Evolutionary conservation across 2,329 filamentous ascomycete genomes (phyloP).

Genomic region (Trichophyton mentagrophytes): DNA sequence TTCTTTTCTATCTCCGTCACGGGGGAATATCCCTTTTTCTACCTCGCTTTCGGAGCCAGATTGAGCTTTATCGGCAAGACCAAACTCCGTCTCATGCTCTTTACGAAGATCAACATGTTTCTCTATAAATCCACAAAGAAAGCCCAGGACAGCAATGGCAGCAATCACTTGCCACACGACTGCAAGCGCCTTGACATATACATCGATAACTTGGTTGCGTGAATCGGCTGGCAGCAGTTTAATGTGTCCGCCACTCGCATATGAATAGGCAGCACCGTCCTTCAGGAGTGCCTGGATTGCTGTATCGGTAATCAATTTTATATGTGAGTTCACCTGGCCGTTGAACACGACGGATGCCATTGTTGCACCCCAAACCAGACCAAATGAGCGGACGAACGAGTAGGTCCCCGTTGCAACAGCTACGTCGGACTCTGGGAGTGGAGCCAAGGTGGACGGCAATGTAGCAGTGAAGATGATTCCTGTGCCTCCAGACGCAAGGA

Average conservation of each 20-base stretch:
- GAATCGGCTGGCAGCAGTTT: not conserved
- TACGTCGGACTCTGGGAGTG: constrained; percentile 19
- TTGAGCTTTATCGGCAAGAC: not conserved
- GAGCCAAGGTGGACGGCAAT: constrained; percentile 35
- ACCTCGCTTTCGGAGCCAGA: not conserved
- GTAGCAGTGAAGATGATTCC: constrained; percentile 33
- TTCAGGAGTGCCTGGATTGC: not conserved
- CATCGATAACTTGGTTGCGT: not conserved
- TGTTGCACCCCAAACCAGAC: constrained; percentile 22
- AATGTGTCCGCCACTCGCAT: not conserved
- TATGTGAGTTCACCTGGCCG: constrained; percentile 13
- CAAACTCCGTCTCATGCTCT: constrained; percentile 10
- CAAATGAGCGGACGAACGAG: constrained; percentile 22
- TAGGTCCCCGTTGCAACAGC: constrained; percentile 20
- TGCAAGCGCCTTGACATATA: not conserved
- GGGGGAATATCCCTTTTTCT: not conserved
- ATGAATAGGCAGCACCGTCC: constrained; percentile 5
- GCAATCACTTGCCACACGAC: constrained; percentile 6
- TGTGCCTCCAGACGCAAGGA: constrained; percentile 29
- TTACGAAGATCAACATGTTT: constrained; percentile 6
- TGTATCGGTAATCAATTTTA: constrained; percentile 3
- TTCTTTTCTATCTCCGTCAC: too few species aligned
- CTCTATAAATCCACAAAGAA: constrained; percentile 1
- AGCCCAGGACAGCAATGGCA: constrained; percentile 6
- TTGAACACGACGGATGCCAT: constrained; percentile 25